A percentile compares a stretch with the other conserved stretches of the same genome.
Conservation (phyloP, 768 basidiomycete genomes). For the Tricholoma saponaceum region DNA sequence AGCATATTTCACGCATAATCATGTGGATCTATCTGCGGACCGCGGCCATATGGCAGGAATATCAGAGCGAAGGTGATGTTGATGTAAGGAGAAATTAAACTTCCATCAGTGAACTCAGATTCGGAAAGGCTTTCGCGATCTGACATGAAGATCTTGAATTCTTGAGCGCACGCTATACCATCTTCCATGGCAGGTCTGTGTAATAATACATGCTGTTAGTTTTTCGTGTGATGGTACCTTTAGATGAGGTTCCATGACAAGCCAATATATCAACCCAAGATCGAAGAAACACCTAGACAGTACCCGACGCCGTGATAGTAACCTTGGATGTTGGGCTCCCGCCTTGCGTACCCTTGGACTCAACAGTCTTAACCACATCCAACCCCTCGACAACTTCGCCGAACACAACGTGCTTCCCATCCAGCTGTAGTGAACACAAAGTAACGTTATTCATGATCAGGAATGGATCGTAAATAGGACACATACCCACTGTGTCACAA, state of each 20-base stretch:
- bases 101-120: too few relatives aligned
- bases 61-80: too few relatives aligned
- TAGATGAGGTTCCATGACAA: too few relatives aligned
- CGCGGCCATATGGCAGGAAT: too few relatives aligned
- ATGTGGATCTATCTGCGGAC: too few relatives aligned
- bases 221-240: too few relatives aligned
- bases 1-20: background rate
- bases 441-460: background rate
- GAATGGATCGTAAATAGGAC: background rate
- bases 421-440: slow-evolving; percentile 34
- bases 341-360: slow-evolving; percentile 35
- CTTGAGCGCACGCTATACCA: too few relatives aligned
- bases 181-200: too few relatives aligned
- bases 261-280: background rate
- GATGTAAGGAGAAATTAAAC: too few relatives aligned
- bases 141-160: too few relatives aligned
- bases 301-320: slow-evolving; percentile 59
- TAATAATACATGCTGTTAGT: too few relatives aligned
- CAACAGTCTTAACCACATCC: slow-evolving; percentile 60
- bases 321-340: slow-evolving; percentile 42
- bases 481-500: slow-evolving; percentile 58
- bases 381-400: slow-evolving; percentile 65
- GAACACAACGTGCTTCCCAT: slow-evolving; percentile 68
- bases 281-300: slow-evolving; percentile 17
- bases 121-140: too few relatives aligned